Evolutionary conservation across 192 early-diverging fungal species (phyloP).

Genomic region (Phlyctochytrium arcticum): DNA sequence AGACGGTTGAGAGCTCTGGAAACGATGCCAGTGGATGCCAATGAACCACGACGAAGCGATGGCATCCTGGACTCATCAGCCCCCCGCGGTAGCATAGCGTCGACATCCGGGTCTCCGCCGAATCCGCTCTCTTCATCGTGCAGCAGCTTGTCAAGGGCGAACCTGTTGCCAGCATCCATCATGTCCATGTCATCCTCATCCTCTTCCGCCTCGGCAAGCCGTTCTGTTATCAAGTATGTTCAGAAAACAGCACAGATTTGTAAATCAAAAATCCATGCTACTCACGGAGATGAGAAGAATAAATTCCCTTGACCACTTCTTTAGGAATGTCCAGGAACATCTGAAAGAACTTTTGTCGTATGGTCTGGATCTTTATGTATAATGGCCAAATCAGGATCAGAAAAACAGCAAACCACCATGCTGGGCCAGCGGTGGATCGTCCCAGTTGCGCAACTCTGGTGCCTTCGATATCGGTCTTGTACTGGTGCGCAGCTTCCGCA

Average conservation of each 20-base stretch:
- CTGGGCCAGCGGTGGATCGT: conserved; percentile 17
- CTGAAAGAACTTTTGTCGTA: neutral
- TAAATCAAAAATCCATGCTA: neutral
- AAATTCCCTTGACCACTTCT: conserved; percentile 41
- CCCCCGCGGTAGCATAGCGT: too few relatives aligned
- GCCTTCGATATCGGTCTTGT: neutral
- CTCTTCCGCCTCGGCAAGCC: conserved; percentile 21
- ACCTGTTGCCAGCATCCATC: neutral
- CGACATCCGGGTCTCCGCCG: too few relatives aligned
- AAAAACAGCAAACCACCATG: conserved; percentile 15
- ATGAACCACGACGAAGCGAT: neutral
- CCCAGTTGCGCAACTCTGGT: conserved; percentile 1
- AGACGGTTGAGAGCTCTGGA: neutral
- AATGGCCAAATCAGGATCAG: conserved; percentile 30
- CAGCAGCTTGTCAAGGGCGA: conserved; percentile 9
- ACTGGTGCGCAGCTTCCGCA: neutral
- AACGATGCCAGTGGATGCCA: neutral
- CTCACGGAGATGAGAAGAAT: conserved; percentile 33
- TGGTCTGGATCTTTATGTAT: conserved; percentile 7
- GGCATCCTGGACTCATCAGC: too few relatives aligned
- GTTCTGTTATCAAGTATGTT: conserved; percentile 1
- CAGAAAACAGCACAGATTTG: neutral
- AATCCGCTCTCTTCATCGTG: neutral
- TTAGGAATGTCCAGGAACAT: conserved; percentile 42
- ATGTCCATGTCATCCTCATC: conserved; percentile 22